A percentile compares a stretch with the other conserved stretches of the same genome.
Evolutionary conservation across 306 rosid genomes (phyloP).

Genomic region (Ziziphus jujuba): DNA sequence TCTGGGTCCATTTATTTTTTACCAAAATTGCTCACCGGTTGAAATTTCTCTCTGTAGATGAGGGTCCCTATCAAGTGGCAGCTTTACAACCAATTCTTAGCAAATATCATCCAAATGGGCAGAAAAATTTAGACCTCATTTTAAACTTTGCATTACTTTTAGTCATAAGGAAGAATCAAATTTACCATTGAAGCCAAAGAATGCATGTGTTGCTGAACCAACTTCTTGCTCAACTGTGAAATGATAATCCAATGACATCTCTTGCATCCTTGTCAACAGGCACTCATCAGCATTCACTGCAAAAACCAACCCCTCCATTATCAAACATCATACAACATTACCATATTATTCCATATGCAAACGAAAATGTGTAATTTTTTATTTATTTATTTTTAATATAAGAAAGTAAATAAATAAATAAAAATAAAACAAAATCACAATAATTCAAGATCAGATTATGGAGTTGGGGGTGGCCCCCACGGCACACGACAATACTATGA

Average conservation of each 20-base stretch:
- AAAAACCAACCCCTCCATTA: not conserved
- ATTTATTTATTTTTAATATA: no score
- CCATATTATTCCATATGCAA: not conserved
- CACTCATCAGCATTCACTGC: conserved; percentile 91
- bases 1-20: not conserved
- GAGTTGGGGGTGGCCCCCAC: conserved; percentile 29
- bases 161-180: not conserved
- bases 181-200: conserved; percentile 95
- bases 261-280: conserved; percentile 96
- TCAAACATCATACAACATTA: not conserved
- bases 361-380: no score
- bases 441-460: not conserved
- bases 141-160: not conserved
- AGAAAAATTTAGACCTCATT: not conserved
- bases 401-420: not conserved
- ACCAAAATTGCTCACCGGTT: not conserved
- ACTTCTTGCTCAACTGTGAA: conserved; percentile 99
- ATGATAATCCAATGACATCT: conserved; percentile 98
- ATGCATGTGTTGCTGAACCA: conserved; percentile 97
- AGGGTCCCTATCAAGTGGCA: not conserved
- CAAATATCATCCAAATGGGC: not conserved
- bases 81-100: not conserved
- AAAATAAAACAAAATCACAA: not conserved
- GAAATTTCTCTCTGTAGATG: no score
- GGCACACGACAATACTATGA: conserved; percentile 21